A percentile compares a stretch with the other conserved stretches of the same genome.
Evolutionary conservation across 768 basidiomycete species (phyloP).

Genomic region (Amanita jacksonii): DNA sequence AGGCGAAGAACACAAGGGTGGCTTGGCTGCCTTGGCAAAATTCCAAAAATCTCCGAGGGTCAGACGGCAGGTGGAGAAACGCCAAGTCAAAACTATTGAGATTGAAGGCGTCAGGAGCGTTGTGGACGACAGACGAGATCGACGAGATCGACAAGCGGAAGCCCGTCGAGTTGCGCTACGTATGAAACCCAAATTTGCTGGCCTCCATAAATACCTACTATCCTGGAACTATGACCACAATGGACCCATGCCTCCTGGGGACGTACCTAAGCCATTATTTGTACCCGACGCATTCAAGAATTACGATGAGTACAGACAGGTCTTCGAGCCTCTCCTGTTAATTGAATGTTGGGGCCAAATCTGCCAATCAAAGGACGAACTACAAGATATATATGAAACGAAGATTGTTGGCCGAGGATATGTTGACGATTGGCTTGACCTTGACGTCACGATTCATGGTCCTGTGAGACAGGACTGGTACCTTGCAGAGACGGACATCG

Average conservation of each 20-base stretch:
- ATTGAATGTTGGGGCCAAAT: conserved; percentile 91
- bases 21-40: conserved; percentile 45
- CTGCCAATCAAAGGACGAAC: conserved; percentile 63
- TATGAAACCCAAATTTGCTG: conserved; percentile 74
- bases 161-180: conserved; percentile 55
- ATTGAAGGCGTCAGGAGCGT: conserved; percentile 36
- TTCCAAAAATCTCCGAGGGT: conserved; percentile 54
- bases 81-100: conserved; percentile 57
- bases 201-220: conserved; percentile 67
- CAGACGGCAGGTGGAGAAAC: conserved; percentile 45
- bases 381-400: conserved; percentile 42
- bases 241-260: conserved; percentile 54
- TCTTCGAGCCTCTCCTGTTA: conserved; percentile 80
- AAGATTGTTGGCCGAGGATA: conserved; percentile 62
- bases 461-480: conserved; percentile 61
- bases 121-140: conserved; percentile 27
- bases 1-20: conserved; percentile 33
- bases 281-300: conserved; percentile 62
- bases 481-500: conserved; percentile 74
- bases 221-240: conserved; percentile 80
- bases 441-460: conserved; percentile 57
- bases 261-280: conserved; percentile 23
- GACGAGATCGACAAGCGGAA: conserved; percentile 48
- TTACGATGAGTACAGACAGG: conserved; percentile 55
- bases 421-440: conserved; percentile 74